Percentiles rank a stretch among this genome's conserved stretches.
Evolutionary conservation across 768 basidiomycete species (phyloP).

Genomic region (Kwoniella bestiolae): DNA sequence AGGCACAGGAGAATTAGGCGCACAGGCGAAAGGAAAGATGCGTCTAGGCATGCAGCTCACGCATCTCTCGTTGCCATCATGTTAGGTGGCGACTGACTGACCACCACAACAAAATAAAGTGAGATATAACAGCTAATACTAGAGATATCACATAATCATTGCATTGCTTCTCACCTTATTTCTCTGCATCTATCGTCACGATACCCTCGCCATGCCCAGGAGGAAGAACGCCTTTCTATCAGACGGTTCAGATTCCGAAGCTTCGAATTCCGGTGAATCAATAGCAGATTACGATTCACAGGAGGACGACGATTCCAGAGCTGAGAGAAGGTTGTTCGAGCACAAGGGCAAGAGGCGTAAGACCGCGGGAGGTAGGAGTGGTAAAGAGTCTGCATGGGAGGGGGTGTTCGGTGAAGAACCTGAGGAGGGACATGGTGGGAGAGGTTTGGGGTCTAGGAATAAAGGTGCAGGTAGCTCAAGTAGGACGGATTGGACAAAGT

Average conservation of each 20-base stretch:
- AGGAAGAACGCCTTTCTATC: constrained; percentile 63
- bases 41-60: neutral
- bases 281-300: constrained; percentile 48
- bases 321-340: constrained; percentile 50
- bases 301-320: constrained; percentile 51
- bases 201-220: constrained; percentile 56
- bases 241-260: constrained; percentile 61
- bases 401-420: constrained; percentile 55
- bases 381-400: constrained; percentile 55
- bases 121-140: no score
- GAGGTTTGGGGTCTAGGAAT: constrained; percentile 34
- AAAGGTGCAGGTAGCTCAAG: constrained; percentile 15
- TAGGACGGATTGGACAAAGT: constrained; percentile 52
- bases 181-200: neutral
- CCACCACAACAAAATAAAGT: no score
- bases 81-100: neutral
- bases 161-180: neutral
- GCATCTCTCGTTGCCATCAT: neutral
- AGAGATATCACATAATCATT: no score
- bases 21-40: neutral
- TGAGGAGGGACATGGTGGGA: constrained; percentile 35
- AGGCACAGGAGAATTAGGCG: neutral
- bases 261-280: constrained; percentile 45
- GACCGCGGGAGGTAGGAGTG: constrained; percentile 31
- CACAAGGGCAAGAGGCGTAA: constrained; percentile 44